Evolutionary conservation across 1,284 basidiomycete genomes (phyloP).

Genomic region (Cerrena zonata): DNA sequence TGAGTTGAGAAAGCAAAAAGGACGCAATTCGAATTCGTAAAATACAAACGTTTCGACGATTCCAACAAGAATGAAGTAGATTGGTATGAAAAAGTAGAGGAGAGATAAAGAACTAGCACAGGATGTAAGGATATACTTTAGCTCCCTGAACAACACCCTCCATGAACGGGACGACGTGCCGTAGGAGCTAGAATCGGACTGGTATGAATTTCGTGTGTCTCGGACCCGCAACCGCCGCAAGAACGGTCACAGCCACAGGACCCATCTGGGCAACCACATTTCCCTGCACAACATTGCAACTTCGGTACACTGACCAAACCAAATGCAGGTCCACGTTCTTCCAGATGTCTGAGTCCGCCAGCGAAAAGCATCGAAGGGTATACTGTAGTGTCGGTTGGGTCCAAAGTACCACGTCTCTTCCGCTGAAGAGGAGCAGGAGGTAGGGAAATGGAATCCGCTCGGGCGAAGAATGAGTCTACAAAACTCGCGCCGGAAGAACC

Average conservation of each 20-base stretch:
- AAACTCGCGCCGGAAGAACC: slow-evolving; percentile 26
- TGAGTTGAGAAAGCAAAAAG: no score
- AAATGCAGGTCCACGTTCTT: slow-evolving; percentile 36
- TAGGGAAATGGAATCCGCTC: slow-evolving; percentile 42
- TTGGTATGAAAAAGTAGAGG: no score
- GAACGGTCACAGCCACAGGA: slow-evolving; percentile 45
- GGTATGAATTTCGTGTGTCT: no score
- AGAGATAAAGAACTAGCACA: no score
- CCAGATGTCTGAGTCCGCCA: slow-evolving; percentile 20
- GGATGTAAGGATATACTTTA: no score
- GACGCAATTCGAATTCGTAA: no score
- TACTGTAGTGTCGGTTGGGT: slow-evolving; percentile 46
- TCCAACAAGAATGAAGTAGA: no score
- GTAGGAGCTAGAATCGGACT: no score
- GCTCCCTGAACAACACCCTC: no score
- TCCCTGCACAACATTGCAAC: slow-evolving; percentile 58
- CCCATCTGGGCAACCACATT: slow-evolving; percentile 37
- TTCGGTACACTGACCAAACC: slow-evolving; percentile 55
- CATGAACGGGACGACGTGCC: no score
- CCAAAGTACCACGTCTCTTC: slow-evolving; percentile 33
- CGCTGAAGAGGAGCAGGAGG: slow-evolving; percentile 51
- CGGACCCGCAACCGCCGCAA: slow-evolving; percentile 49
- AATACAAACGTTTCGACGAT: no score
- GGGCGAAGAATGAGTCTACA: slow-evolving; percentile 59
- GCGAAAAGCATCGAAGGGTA: slow-evolving; percentile 38